Evolutionary conservation across 2,329 filamentous ascomycete genomes (phyloP).

Genomic region (Talaromyces amestolkiae): DNA sequence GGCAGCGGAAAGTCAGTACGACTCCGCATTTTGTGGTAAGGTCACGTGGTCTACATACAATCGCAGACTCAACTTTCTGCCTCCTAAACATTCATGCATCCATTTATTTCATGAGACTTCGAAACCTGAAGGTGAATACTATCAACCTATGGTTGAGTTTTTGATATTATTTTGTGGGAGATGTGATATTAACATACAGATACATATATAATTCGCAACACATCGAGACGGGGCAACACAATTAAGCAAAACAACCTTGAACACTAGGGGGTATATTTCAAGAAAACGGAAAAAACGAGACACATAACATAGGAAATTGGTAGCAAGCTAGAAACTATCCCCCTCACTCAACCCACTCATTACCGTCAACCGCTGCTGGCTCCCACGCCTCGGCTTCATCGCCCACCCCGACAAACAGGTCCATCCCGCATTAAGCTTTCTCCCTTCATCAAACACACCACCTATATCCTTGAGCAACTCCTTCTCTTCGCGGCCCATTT

Average conservation of each 20-base stretch:
- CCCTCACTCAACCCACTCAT: constrained; percentile 8
- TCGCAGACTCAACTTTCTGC: background rate
- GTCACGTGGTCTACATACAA: background rate
- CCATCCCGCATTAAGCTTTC: constrained; percentile 58
- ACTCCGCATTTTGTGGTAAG: background rate
- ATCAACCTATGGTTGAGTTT: background rate
- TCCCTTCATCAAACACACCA: constrained; percentile 59
- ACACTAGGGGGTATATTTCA: constrained; percentile 13
- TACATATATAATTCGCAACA: background rate
- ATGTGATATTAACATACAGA: constrained; percentile 5
- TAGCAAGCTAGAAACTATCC: constrained; percentile 2
- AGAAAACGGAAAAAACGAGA: background rate
- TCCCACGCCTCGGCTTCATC: constrained; percentile 46
- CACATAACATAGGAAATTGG: background rate
- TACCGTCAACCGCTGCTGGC: background rate
- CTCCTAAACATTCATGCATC: background rate
- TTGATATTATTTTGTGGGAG: constrained; percentile 2
- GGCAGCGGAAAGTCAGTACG: background rate
- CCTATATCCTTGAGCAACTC: constrained; percentile 56
- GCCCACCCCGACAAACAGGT: constrained; percentile 60
- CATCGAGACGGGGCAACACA: background rate
- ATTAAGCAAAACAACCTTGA: background rate
- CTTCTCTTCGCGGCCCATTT: constrained; percentile 68
- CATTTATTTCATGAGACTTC: too few species aligned
- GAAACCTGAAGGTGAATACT: background rate